Base-by-base conservation (phyloP, 2,329 filamentous ascomycete genomes). In the Cladosporium halotolerans region DNA sequence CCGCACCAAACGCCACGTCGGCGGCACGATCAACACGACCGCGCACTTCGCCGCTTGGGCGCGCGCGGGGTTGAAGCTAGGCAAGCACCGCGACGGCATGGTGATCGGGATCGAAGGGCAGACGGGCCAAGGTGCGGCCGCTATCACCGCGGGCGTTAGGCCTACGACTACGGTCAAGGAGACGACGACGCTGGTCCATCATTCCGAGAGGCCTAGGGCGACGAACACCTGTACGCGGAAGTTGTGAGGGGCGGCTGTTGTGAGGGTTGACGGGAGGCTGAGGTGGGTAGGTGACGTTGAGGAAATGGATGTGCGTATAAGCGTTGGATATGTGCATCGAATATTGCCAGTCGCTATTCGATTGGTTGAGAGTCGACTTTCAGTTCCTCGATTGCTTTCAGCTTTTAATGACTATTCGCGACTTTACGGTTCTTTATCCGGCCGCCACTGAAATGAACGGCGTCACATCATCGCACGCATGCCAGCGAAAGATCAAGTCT, bases 1-100 rank as follows among this genome's bases (percentile, higher is more conserved):
- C 32, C 68, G 73, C 3, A 62, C 60, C 8, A 61, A 33, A 41
- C 68, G 67, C 54, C 68, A 71, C 2, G 55, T 56, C 4, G 55
- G 56, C 14, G 63, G 62, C n/a, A 64, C 61, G 4, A 54, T 66
- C 23, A 63, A 59, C 14, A 60, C 57, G 36, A 60, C 52, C 32
- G 62, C 60, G 34, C 63, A 66, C 52, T 63, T 65, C 39, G 55
- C 57, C 40, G 59, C 58, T 23, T 66, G 63, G 63, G 52, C 51
- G 13, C 57, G 55, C 33, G 47, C 53, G 5, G 62, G 61, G 7
- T 60, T 62, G 3, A 64, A 64, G 54, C 41, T 64, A 16, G 57
- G 56, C 1, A 60, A 68, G 18, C 63, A 64, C 38, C 63, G 18
- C 4, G 48, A 51, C 38, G 48, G 48, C 7, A 51, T 51, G 48